Evolutionary conservation across 1,139 yeast species (phyloP).

Genomic region (Protomyces lactucae-debilis): DNA sequence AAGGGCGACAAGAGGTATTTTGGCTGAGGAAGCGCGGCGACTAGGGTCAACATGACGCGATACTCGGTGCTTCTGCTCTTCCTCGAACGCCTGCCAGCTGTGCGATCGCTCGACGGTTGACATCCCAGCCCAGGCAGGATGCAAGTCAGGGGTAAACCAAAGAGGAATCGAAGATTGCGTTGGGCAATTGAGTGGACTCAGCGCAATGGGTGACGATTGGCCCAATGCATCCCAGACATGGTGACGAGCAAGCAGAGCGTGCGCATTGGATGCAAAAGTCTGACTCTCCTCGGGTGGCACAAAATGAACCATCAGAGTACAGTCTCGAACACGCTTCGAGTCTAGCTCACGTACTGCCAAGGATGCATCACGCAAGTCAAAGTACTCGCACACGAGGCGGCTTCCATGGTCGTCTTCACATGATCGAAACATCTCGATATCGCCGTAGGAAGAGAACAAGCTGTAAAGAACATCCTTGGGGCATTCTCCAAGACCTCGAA

Average conservation of each 20-base stretch:
- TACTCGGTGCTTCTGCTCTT: not conserved
- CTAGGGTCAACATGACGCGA: not conserved
- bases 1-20: not conserved
- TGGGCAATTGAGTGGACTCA: not conserved
- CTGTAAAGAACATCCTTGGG: constrained; percentile 29
- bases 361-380: constrained; percentile 41
- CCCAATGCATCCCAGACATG: not conserved
- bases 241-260: not conserved
- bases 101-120: not conserved
- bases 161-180: not conserved
- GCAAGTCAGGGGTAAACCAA: not conserved
- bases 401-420: constrained; percentile 27
- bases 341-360: constrained; percentile 34
- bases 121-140: not conserved
- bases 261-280: not conserved
- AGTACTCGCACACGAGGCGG: constrained; percentile 39
- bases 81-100: not conserved
- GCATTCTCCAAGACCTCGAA: constrained; percentile 23
- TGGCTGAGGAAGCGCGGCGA: not conserved
- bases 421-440: constrained; percentile 34
- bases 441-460: constrained; percentile 36
- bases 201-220: not conserved
- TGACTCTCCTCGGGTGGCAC: not conserved
- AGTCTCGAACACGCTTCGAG: constrained; percentile 32
- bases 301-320: constrained; percentile 2